A percentile compares a stretch with the other conserved stretches of the same genome.
Evolutionary conservation across 23 red algal species (phyloP).

Genomic region (Gracilaria gracilis): DNA sequence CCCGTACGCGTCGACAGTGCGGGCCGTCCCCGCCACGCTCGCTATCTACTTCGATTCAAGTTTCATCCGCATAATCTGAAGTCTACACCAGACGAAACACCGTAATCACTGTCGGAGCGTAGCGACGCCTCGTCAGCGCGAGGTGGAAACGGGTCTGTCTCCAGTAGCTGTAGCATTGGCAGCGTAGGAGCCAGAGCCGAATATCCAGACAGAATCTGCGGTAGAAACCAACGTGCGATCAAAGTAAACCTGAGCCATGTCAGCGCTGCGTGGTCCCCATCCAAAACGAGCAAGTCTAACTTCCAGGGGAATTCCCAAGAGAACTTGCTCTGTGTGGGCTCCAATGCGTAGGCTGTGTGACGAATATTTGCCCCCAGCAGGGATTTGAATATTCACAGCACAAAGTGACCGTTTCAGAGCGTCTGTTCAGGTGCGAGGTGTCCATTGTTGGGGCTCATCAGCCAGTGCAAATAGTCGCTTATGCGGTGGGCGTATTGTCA

Average conservation of each 20-base stretch:
- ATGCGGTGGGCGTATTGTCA: no score
- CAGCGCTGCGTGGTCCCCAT: slow-evolving; percentile 16
- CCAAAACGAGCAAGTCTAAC: slow-evolving; percentile 29
- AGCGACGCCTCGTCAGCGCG: background rate
- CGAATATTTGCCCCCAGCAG: slow-evolving; percentile 18
- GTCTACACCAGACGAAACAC: background rate
- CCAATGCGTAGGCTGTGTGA: slow-evolving; percentile 44
- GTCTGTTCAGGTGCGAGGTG: background rate
- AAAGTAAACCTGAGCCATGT: slow-evolving; percentile 33
- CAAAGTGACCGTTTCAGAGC: background rate
- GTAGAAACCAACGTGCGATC: slow-evolving; percentile 8
- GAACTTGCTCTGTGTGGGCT: slow-evolving; percentile 28
- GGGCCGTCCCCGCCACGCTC: no score
- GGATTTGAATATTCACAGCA: background rate
- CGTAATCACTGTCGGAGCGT: background rate
- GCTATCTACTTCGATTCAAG: background rate
- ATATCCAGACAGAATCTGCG: slow-evolving; percentile 35
- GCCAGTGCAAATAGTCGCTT: background rate
- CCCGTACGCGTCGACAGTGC: background rate
- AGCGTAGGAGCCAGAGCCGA: background rate
- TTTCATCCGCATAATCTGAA: background rate
- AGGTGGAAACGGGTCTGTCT: background rate
- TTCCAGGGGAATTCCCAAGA: slow-evolving; percentile 18
- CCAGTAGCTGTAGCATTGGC: background rate
- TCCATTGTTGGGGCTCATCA: background rate